Evolutionary conservation across 345 rosid species (phyloP).

Genomic region (Camelina sativa): DNA sequence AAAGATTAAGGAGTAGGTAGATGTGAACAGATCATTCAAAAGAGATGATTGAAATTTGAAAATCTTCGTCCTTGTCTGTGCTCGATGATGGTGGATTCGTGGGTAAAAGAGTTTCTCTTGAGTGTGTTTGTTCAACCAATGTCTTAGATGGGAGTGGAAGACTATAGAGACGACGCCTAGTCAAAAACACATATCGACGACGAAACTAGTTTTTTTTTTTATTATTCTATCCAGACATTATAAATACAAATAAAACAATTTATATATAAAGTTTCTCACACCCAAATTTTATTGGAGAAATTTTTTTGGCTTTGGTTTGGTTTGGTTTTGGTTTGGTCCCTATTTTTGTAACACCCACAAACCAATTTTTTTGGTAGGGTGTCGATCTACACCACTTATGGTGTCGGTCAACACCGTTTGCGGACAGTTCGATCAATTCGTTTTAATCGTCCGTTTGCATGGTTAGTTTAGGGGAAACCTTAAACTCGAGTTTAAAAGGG

Average conservation of each 20-base stretch:
- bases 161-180: neutral
- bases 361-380: too few relatives aligned
- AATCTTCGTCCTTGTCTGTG: neutral
- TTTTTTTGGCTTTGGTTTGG: too few relatives aligned
- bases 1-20: neutral
- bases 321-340: too few relatives aligned
- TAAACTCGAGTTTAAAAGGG: too few relatives aligned
- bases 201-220: neutral
- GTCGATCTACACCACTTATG: too few relatives aligned
- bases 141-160: neutral
- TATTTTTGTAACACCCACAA: too few relatives aligned
- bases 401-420: too few relatives aligned
- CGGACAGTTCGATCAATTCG: too few relatives aligned
- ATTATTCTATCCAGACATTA: neutral
- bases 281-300: too few relatives aligned
- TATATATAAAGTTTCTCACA: neutral
- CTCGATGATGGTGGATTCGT: neutral
- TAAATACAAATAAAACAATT: neutral
- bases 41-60: constrained; percentile 4
- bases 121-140: neutral
- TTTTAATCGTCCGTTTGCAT: too few relatives aligned
- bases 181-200: constrained; percentile 7
- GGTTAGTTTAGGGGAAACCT: too few relatives aligned
- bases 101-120: neutral
- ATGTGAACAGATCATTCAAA: neutral